Conservation (phyloP, 306 rosid species). For the Quercus rubra region DNA sequence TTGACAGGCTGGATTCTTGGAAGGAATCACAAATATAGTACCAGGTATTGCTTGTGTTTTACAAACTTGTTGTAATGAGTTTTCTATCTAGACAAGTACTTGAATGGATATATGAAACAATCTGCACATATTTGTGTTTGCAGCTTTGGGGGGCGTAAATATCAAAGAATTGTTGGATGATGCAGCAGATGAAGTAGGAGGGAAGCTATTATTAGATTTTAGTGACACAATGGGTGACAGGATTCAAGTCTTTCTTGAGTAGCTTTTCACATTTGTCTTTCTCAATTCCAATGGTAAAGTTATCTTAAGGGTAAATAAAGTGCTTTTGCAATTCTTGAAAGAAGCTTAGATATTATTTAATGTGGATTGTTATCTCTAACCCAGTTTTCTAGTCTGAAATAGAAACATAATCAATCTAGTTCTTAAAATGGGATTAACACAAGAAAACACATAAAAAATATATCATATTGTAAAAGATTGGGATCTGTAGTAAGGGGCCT, state of each 20-base stretch:
- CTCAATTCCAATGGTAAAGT: not conserved
- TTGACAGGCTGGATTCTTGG: conserved; percentile 94
- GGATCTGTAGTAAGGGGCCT: not conserved
- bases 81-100: not conserved
- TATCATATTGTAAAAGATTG: not conserved
- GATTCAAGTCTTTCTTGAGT: conserved; percentile 84
- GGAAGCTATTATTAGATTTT: conserved; percentile 72
- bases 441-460: not conserved
- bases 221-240: conserved; percentile 80
- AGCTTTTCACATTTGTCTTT: conserved; percentile 5
- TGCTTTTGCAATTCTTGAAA: not conserved
- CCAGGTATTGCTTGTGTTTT: conserved; percentile 58
- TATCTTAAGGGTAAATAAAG: not conserved
- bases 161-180: conserved; percentile 74
- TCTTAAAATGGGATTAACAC: no score
- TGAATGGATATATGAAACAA: conserved; percentile 10
- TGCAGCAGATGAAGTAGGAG: conserved; percentile 79
- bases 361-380: not conserved
- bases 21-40: conserved; percentile 80
- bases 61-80: conserved; percentile 5
- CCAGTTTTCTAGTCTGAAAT: not conserved
- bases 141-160: conserved; percentile 88
- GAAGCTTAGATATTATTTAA: not conserved
- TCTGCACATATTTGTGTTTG: conserved; percentile 4
- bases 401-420: no score